Percentiles rank a stretch among this genome's conserved stretches.
These are phyloP conservation scores for Gremmenia infestans DNA, from an alignment of 2,329 filamentous ascomycete genomes.

Conservation along the genomic window DNA sequence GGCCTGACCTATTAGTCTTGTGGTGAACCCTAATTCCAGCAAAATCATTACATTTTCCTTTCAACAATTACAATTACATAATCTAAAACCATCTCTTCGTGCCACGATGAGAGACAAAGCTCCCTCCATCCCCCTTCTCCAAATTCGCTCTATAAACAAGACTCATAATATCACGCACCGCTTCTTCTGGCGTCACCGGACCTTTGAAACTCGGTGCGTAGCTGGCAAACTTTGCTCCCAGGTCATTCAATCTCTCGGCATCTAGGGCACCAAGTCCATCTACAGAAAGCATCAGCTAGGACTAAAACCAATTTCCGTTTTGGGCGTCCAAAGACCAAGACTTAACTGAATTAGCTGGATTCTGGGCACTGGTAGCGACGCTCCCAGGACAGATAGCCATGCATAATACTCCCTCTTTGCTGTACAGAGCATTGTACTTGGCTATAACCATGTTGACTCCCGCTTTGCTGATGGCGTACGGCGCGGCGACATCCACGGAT, in stretches of 20 bases:
- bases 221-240: constrained; percentile 27
- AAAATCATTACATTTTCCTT: not conserved
- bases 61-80: not conserved
- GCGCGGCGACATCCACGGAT: constrained; percentile 31
- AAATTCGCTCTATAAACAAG: constrained; percentile 38
- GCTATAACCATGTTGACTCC: constrained; percentile 46
- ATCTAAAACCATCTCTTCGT: constrained; percentile 47
- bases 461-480: constrained; percentile 47
- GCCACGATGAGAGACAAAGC: constrained; percentile 49
- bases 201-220: constrained; percentile 39
- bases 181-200: constrained; percentile 33
- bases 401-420: constrained; percentile 45
- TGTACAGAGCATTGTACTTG: constrained; percentile 41
- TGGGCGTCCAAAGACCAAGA: constrained; percentile 8
- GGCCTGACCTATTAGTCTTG: too few relatives aligned
- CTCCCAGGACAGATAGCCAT: constrained; percentile 46
- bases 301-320: not conserved
- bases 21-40: too few relatives aligned
- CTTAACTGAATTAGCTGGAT: constrained; percentile 15
- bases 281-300: constrained; percentile 11
- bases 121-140: constrained; percentile 40
- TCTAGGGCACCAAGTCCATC: constrained; percentile 21
- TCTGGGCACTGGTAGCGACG: constrained; percentile 36
- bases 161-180: constrained; percentile 32
- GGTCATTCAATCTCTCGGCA: constrained; percentile 21